Conservation (phyloP, 371 early-diverging fungal species). For the Actinomortierella ambigua region DNA sequence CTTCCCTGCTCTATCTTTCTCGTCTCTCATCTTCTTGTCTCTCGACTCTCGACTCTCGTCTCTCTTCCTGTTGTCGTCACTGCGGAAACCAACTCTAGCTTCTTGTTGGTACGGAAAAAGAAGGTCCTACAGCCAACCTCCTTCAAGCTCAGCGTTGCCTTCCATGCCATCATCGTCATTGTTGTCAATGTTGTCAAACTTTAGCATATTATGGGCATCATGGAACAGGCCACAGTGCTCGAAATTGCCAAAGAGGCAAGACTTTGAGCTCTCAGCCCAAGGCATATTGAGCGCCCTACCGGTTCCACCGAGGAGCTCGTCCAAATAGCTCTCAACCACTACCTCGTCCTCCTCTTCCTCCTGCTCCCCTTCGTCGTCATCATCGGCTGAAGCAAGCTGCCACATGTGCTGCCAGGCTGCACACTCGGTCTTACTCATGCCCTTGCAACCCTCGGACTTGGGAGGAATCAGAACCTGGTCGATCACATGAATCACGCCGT, state of each 20-base stretch:
- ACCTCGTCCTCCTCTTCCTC: not conserved
- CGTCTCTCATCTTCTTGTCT: not conserved
- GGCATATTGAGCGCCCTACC: too few species aligned
- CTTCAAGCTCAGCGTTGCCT: not conserved
- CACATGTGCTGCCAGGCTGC: constrained; percentile 35
- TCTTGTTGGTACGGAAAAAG: not conserved
- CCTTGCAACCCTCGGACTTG: constrained; percentile 19
- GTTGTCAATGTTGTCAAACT: not conserved
- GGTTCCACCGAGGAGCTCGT: too few species aligned
- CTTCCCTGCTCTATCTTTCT: not conserved
- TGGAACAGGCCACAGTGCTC: too few species aligned
- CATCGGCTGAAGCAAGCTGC: constrained; percentile 14
- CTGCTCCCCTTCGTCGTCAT: not conserved
- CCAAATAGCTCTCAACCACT: not conserved
- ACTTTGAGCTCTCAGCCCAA: too few species aligned
- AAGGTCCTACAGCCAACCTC: not conserved
- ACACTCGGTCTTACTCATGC: constrained; percentile 21
- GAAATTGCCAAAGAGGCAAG: too few species aligned
- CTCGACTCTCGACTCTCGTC: too few species aligned
- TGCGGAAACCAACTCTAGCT: too few species aligned
- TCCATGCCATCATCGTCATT: not conserved
- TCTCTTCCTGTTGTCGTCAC: too few species aligned
- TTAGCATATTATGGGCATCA: too few species aligned
- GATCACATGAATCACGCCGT: constrained; percentile 39
- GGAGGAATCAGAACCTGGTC: constrained; percentile 37